Percentiles rank a stretch among this genome's conserved stretches.
These are phyloP conservation scores for Cryphonectria nitschkei DNA, from an alignment of 2,329 filamentous ascomycete genomes.

Conservation along the genomic window DNA sequence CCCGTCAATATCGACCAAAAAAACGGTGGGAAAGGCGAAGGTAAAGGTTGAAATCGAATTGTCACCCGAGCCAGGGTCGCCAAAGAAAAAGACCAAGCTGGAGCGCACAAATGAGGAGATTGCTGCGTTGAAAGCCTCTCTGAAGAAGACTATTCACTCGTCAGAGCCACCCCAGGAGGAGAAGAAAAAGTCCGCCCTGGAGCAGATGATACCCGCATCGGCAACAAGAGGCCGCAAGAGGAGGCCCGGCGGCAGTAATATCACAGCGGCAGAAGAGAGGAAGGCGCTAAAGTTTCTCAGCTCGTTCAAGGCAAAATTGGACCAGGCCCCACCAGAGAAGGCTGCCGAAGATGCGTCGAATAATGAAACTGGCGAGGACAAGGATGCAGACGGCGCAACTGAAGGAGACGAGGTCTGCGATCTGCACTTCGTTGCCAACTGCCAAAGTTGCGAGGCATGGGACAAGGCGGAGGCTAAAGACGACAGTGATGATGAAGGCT, in stretches of 20 bases:
- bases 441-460: conserved; percentile 89
- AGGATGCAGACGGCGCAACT: conserved; percentile 32
- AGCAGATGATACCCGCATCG: conserved; percentile 74
- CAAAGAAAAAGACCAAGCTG: conserved; percentile 54
- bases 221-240: conserved; percentile 74
- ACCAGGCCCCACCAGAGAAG: conserved; percentile 51
- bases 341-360: conserved; percentile 33
- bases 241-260: conserved; percentile 58
- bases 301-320: conserved; percentile 79
- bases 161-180: conserved; percentile 55
- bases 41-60: conserved; percentile 35
- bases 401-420: conserved; percentile 83
- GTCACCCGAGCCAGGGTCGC: conserved; percentile 42
- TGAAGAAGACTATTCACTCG: conserved; percentile 66
- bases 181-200: conserved; percentile 66
- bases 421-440: conserved; percentile 93
- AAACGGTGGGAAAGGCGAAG: conserved; percentile 19
- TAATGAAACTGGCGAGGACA: conserved; percentile 33
- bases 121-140: conserved; percentile 77
- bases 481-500: conserved; percentile 68
- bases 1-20: conserved; percentile 4
- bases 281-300: conserved; percentile 72
- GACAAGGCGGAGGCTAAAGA: conserved; percentile 62
- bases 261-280: conserved; percentile 60
- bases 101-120: conserved; percentile 80